These are phyloP conservation scores for Colletotrichum lini DNA, from an alignment of 2,329 filamentous ascomycete species.

Conservation along the genomic window DNA sequence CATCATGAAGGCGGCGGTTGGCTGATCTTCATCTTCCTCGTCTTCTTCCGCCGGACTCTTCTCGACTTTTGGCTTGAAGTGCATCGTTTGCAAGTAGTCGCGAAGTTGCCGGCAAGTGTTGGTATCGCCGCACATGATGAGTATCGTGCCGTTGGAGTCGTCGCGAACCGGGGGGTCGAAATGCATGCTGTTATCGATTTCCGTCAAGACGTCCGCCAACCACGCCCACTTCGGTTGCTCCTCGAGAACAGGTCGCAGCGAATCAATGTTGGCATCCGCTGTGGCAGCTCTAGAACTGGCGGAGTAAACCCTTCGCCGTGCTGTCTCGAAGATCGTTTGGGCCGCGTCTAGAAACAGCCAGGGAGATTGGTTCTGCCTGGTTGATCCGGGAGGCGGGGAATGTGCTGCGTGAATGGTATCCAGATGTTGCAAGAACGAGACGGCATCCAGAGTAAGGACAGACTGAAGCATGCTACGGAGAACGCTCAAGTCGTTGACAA, in stretches of 20 bases:
- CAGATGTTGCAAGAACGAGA: slow-evolving; percentile 92
- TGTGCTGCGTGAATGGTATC: slow-evolving; percentile 95
- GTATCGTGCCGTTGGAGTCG: slow-evolving; percentile 90
- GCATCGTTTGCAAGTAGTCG: slow-evolving; percentile 93
- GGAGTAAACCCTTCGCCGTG: slow-evolving; percentile 88
- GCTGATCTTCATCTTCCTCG: slow-evolving; percentile 67
- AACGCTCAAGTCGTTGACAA: slow-evolving; percentile 89
- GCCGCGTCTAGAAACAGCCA: slow-evolving; percentile 98
- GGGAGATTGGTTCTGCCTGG: slow-evolving; percentile 88
- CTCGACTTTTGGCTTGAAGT: slow-evolving; percentile 73
- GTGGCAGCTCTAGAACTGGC: slow-evolving; percentile 67
- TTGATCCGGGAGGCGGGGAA: slow-evolving; percentile 89
- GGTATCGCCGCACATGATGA: slow-evolving; percentile 96
- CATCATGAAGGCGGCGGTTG: slow-evolving; percentile 91
- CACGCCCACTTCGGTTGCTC: slow-evolving; percentile 95
- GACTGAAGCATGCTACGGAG: slow-evolving; percentile 86
- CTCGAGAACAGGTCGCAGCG: slow-evolving; percentile 86
- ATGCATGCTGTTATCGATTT: slow-evolving; percentile 92
- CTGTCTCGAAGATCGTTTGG: slow-evolving; percentile 92
- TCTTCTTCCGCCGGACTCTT: slow-evolving; percentile 56
- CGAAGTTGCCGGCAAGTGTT: slow-evolving; percentile 89
- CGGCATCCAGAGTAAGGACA: slow-evolving; percentile 88
- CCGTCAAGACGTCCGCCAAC: slow-evolving; percentile 89
- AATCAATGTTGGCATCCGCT: slow-evolving; percentile 65
- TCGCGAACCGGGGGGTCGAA: slow-evolving; percentile 83